A percentile compares a stretch with the other conserved stretches of the same genome.
These are phyloP conservation scores for Cicer bijugum DNA, from an alignment of 306 rosid species.

Conservation along the genomic window DNA sequence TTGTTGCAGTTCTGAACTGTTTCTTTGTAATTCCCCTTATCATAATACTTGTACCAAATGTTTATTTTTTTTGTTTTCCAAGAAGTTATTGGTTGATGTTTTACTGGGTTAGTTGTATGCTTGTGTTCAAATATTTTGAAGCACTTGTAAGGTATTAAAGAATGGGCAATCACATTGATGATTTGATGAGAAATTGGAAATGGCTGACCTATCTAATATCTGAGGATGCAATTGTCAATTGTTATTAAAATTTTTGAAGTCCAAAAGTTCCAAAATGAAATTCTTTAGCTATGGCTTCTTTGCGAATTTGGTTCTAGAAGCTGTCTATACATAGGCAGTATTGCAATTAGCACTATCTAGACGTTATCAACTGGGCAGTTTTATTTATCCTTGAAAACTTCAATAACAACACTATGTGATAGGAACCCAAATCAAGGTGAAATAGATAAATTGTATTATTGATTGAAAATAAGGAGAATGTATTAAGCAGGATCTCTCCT, in stretches of 20 bases:
- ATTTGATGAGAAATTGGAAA: background rate
- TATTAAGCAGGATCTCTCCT: no score
- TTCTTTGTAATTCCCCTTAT: background rate
- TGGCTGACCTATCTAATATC: background rate
- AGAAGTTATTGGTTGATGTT: background rate
- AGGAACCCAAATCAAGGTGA: no score
- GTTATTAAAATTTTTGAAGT: background rate
- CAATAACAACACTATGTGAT: no score
- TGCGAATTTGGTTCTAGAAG: background rate
- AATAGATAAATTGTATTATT: no score
- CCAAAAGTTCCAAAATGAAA: background rate
- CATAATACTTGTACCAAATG: background rate
- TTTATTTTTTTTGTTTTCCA: background rate
- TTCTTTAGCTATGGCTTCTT: background rate
- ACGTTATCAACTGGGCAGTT: background rate
- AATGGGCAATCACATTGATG: background rate
- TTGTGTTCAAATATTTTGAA: background rate
- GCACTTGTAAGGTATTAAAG: background rate
- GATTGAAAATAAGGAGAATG: no score
- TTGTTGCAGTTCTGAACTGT: background rate
- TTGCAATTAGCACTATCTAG: background rate
- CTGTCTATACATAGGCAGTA: no score
- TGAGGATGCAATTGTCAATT: background rate
- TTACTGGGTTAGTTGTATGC: background rate
- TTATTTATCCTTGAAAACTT: background rate